Percentiles rank a stretch among this genome's conserved stretches.
Evolutionary conservation across 805 yeast genomes (phyloP).

Genomic region (Naumovozyma baii): DNA sequence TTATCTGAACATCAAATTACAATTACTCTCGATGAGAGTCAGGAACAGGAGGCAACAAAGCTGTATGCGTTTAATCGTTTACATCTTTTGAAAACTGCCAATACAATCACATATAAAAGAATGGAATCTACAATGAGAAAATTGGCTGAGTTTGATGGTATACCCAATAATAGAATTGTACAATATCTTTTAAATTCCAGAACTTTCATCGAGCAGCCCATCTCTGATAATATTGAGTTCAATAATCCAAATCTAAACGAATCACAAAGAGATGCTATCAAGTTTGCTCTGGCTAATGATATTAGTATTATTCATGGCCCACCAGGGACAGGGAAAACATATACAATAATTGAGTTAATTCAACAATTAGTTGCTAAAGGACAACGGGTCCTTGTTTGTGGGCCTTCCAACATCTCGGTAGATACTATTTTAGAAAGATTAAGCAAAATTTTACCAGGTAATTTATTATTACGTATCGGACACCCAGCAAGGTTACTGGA

Average conservation of each 20-base stretch:
- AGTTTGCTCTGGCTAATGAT: slow-evolving; percentile 52
- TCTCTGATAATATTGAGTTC: slow-evolving; percentile 6
- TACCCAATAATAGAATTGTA: slow-evolving; percentile 31
- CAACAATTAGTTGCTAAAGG: slow-evolving; percentile 53
- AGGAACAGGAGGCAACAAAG: slow-evolving; percentile 41
- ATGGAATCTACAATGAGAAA: slow-evolving; percentile 72
- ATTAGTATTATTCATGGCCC: slow-evolving; percentile 63
- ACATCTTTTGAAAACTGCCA: slow-evolving; percentile 39
- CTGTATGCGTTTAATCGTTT: slow-evolving; percentile 27
- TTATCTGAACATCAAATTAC: slow-evolving; percentile 40
- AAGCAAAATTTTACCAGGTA: slow-evolving; percentile 33
- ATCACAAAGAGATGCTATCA: slow-evolving; percentile 67
- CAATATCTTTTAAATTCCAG: slow-evolving; percentile 38
- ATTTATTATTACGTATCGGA: slow-evolving; percentile 68
- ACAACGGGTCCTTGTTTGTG: slow-evolving; percentile 71
- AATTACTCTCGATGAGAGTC: slow-evolving; percentile 52
- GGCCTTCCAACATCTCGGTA: slow-evolving; percentile 87
- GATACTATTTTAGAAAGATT: slow-evolving; percentile 83
- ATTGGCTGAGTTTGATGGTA: slow-evolving; percentile 39
- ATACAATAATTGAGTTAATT: slow-evolving; percentile 72
- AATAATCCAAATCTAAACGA: slow-evolving; percentile 34
- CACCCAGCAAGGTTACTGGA: slow-evolving; percentile 83
- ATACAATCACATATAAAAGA: slow-evolving; percentile 63
- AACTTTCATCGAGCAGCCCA: slow-evolving; percentile 9
- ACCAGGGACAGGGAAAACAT: slow-evolving; percentile 77